Conservation (phyloP, 768 basidiomycete genomes). For the Kwoniella botswanensis region DNA sequence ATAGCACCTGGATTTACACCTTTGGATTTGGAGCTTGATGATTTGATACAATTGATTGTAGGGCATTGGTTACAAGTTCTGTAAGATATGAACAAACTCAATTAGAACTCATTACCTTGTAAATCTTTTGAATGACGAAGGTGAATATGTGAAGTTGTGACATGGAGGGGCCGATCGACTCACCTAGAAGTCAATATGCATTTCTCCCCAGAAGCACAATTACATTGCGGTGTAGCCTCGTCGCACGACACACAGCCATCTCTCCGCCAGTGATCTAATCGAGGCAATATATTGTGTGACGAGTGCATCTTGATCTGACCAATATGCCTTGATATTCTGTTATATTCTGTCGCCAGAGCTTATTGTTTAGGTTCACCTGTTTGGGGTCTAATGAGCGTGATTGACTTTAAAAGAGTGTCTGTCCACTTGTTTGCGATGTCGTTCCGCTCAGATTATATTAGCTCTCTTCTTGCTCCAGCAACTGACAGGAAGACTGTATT, state of each 20-base stretch:
- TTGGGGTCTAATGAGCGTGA: not conserved
- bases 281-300: conserved; percentile 12
- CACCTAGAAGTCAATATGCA: conserved; percentile 50
- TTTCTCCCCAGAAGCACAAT: conserved; percentile 47
- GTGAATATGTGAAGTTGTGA: not conserved
- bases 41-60: conserved; percentile 49
- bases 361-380: not conserved
- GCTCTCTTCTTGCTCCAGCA: too few species aligned
- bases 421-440: not conserved
- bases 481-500: too few species aligned
- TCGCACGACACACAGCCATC: conserved; percentile 43
- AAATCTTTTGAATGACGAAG: not conserved
- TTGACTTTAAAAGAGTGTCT: not conserved
- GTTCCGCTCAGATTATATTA: not conserved
- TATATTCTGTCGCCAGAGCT: not conserved
- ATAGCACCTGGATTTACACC: conserved; percentile 55
- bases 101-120: too few species aligned
- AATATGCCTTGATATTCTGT: not conserved
- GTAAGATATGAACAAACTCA: conserved; percentile 17
- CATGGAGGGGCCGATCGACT: conserved; percentile 18
- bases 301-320: conserved; percentile 17
- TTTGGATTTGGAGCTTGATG: conserved; percentile 21
- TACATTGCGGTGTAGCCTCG: conserved; percentile 42
- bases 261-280: conserved; percentile 15
- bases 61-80: conserved; percentile 56